Base-by-base conservation (phyloP, 345 rosid species). In the Eucalyptus globulus region DNA sequence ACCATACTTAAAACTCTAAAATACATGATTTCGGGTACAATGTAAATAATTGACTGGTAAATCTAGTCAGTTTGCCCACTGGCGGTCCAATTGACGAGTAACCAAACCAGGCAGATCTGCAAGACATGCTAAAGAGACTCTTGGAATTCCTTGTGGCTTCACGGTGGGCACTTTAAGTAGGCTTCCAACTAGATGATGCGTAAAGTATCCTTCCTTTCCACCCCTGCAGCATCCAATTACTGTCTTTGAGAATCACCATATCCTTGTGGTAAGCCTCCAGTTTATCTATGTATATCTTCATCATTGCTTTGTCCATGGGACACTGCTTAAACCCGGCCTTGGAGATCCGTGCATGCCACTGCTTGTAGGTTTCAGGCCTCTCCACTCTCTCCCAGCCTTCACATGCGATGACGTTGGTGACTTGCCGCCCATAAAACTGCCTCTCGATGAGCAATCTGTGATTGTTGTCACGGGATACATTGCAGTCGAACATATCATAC, bases 311-410 rank as follows among this genome's bases (percentile, higher is more conserved):
- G 44, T 93, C 91, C 53, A 93, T 44, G 2, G 93, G 92, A 40
- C 90, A 93, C 86, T 91, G 90, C 91, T 50, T 91, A 89, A 95
- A 93, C 88, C 97, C 95, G 8, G 93, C 95, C 90, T 91, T 90
- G 88, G 83, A 31, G 19, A 50, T 89, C 89, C 96, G 90, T 7
- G 29, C 89, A 44, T 92, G 95, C 95, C 96, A 94, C 88, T 94
- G 95, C 94, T 93, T 95, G 88, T 92, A 93, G 4, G 93, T 91
- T 91, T 94, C 96, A 0, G 96, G 95, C 88, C 96, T 92, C 90
- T 92, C 94, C 24, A 92, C 86, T 89, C 95, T 93, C 27, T 90
- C 94, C 49, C 54, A 29, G n/a, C 95, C 94, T 88, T 94, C 95
- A 29, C 93, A 92, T 1, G 95, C 90, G 21, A 92, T 44, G 4